A percentile compares a stretch with the other conserved stretches of the same genome.
These are phyloP conservation scores for Neonectria coccinea DNA, from an alignment of 2,329 filamentous ascomycete genomes.

Conservation along the genomic window DNA sequence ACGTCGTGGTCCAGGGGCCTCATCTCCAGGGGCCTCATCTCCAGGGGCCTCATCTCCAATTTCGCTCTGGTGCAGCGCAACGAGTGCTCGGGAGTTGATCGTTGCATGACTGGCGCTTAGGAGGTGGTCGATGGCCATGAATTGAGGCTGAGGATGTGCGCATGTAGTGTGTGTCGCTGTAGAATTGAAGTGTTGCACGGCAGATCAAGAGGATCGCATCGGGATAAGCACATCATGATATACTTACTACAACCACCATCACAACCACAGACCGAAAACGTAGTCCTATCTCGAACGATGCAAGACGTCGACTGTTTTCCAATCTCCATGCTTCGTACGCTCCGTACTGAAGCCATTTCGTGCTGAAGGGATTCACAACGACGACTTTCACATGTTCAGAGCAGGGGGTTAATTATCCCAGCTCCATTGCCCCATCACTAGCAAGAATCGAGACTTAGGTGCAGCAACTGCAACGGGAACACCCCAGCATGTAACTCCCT, in stretches of 20 bases:
- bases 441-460: conserved; percentile 35
- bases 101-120: neutral
- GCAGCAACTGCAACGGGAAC: conserved; percentile 31
- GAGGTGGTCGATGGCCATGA: neutral
- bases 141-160: conserved; percentile 20
- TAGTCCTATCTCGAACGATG: conserved; percentile 6
- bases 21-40: no score
- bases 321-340: neutral
- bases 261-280: neutral
- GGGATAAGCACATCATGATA: neutral
- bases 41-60: conserved; percentile 37
- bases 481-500: neutral
- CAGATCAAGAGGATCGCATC: neutral
- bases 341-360: neutral
- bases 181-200: conserved; percentile 13
- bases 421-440: conserved; percentile 30
- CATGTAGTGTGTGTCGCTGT: conserved; percentile 2
- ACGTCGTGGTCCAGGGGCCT: conserved; percentile 28
- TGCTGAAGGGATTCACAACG: neutral
- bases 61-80: conserved; percentile 36
- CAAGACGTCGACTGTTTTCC: neutral
- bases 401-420: conserved; percentile 13
- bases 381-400: conserved; percentile 40
- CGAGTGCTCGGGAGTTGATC: neutral
- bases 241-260: neutral